Percentiles rank a stretch among this genome's conserved stretches.
phyloP scores from a whole-genome alignment of 1,284 basidiomycete species.

The Chalciporus sp. region DNA sequence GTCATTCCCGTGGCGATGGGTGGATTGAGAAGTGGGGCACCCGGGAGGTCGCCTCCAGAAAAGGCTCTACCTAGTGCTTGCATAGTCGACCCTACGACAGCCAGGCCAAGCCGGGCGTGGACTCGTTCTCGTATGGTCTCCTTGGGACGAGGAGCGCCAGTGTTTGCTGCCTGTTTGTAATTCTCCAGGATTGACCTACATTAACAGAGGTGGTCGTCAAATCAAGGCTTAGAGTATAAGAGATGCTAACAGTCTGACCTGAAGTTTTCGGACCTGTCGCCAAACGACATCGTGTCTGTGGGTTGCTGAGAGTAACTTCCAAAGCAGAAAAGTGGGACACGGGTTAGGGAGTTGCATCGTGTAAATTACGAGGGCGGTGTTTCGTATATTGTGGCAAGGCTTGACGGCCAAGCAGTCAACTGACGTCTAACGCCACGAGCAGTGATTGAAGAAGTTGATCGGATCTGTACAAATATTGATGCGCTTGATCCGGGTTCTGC shows the following conservation, averaged over 20 bases:
- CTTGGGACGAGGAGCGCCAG: neutral
- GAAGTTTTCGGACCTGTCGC: neutral
- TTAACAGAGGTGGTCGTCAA: neutral
- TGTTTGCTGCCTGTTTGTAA: neutral
- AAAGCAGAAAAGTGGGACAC: neutral
- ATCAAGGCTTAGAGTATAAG: neutral
- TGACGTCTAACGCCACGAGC: too few relatives aligned
- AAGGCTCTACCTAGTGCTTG: neutral
- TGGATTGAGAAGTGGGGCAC: constrained; percentile 19
- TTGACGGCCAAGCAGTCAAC: too few relatives aligned
- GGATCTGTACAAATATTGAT: too few relatives aligned
- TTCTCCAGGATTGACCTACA: neutral
- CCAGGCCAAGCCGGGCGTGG: constrained; percentile 1
- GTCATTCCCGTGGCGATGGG: constrained; percentile 28
- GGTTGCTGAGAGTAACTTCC: neutral
- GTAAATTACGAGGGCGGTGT: too few relatives aligned
- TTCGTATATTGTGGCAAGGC: too few relatives aligned
- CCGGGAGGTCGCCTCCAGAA: neutral
- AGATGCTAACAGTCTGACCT: neutral
- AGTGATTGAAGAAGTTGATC: too few relatives aligned
- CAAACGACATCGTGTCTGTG: neutral
- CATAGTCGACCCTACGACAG: neutral
- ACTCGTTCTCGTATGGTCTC: constrained; percentile 2
- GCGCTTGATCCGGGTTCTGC: too few relatives aligned
- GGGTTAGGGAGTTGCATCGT: too few relatives aligned